Base-by-base conservation (phyloP, 352 stramenopile genomes). In the Phytophthora crassamura region DNA sequence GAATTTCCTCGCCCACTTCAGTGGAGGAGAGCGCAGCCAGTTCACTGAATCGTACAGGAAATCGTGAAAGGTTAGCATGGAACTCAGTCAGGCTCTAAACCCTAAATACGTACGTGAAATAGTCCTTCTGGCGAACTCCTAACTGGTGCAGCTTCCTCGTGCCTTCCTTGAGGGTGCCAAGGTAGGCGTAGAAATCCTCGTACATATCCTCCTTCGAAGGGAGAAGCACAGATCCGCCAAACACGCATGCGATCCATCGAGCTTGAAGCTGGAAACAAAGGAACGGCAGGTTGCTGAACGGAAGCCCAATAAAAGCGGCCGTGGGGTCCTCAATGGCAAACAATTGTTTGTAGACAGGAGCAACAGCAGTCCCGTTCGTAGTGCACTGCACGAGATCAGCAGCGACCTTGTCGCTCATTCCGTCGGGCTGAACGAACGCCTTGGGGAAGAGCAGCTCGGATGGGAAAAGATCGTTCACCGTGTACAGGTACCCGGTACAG, bases 251-350 rank as follows among this genome's bases (percentile, higher is more conserved):
- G 18, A 86, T 73, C 86, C 84, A 93, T 58, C 84, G 84, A 54
- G 71, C 72, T 60, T 94, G 86, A n/a, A 93, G 64, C 62, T 93
- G 82, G 52, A 93, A 94, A 59, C 75, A 93, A 2, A 86, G 57
- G 40, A 94, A 94, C n/a, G 84, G 86, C 34, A 94, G 58, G 35
- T 92, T 92, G 62, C 78, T 88, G 49, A 92, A 91, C 0, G 79
- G 80, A 22, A 94, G 57, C 0, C 86, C 86, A 34, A 94, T 60
- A 53, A 94, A 93, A 28, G 77, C 86, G 15, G 88, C 52, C 42
- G 87, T 84, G 5, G 86, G 77, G 34, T 93, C 83, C 59, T 91
- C 84, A 18, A 93, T 91, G 28, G 82, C 78, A 68, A 94, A 84
- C 38, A 94, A 53, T 22, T 94, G 80, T 58, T 90, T 89, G 71